These are phyloP conservation scores for Saccharomycopsis amapae DNA, from an alignment of 805 yeast genomes.

Conservation along the genomic window DNA sequence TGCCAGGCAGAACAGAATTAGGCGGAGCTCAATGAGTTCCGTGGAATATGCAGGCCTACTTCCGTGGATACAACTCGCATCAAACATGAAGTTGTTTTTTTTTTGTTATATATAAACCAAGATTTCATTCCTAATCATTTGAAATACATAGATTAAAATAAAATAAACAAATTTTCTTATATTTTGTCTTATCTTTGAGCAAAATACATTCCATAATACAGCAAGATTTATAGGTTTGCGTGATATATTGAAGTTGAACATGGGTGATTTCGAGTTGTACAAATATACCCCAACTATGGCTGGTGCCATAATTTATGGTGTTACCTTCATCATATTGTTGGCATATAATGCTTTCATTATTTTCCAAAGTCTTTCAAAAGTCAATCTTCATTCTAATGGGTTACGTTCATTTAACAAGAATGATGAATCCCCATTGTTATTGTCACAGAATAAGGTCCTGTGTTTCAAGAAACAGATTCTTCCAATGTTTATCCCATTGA, in stretches of 20 bases:
- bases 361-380: conserved; percentile 11
- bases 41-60: conserved; percentile 1
- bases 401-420: not conserved
- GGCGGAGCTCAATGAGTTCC: not conserved
- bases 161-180: not conserved
- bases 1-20: conserved; percentile 1
- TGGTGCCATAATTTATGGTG: conserved; percentile 21
- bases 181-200: not conserved
- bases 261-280: conserved; percentile 14
- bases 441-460: conserved; percentile 2
- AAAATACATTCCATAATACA: conserved; percentile 1
- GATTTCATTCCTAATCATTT: conserved; percentile 2
- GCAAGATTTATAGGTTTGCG: not conserved
- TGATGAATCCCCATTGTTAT: not conserved
- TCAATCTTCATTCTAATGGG: not conserved
- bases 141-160: conserved; percentile 1
- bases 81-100: not conserved
- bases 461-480: conserved; percentile 3
- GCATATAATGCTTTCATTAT: not conserved
- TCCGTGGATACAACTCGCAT: conserved; percentile 4
- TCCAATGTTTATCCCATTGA: conserved; percentile 14
- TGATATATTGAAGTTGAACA: too few relatives aligned
- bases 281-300: conserved; percentile 22
- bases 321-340: conserved; percentile 16
- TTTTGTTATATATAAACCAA: conserved; percentile 1